Evolutionary conservation across 371 early-diverging fungal species (phyloP).

Genomic region (Mortierella sp.): DNA sequence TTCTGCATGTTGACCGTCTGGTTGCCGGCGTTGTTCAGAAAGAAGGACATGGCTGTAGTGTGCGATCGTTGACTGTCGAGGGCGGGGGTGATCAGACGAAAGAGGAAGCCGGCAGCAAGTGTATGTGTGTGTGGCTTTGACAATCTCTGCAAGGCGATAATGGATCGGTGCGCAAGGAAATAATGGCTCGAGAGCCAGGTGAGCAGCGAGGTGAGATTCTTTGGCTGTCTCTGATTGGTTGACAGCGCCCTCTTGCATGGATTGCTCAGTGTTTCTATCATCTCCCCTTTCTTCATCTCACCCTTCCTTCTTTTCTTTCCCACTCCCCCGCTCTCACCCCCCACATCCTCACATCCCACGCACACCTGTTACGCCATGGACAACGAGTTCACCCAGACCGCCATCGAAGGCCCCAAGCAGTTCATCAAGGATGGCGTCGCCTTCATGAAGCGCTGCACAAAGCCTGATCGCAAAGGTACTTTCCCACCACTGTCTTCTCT

Average conservation of each 20-base stretch:
- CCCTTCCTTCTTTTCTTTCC: constrained; percentile 4
- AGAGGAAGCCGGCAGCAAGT: background rate
- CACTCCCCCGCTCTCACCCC: constrained; percentile 1
- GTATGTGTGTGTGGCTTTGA: constrained; percentile 6
- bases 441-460: constrained; percentile 94
- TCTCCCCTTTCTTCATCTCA: constrained; percentile 17
- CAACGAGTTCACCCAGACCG: constrained; percentile 61
- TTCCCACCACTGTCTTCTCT: background rate
- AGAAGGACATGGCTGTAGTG: constrained; percentile 44
- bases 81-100: constrained; percentile 1
- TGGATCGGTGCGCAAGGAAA: background rate
- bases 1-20: constrained; percentile 76
- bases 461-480: constrained; percentile 94
- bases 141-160: background rate
- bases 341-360: constrained; percentile 3
- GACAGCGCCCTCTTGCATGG: background rate
- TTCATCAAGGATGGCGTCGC: constrained; percentile 91
- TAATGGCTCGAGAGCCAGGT: background rate
- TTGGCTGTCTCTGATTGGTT: constrained; percentile 48
- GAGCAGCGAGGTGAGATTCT: constrained; percentile 6
- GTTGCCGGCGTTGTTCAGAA: constrained; percentile 55
- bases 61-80: background rate
- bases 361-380: constrained; percentile 37
- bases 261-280: constrained; percentile 4
- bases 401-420: constrained; percentile 88